A percentile compares a stretch with the other conserved stretches of the same genome.
Evolutionary conservation across 441 rosid genomes (phyloP).

Genomic region (Erodium chrysanthum): DNA sequence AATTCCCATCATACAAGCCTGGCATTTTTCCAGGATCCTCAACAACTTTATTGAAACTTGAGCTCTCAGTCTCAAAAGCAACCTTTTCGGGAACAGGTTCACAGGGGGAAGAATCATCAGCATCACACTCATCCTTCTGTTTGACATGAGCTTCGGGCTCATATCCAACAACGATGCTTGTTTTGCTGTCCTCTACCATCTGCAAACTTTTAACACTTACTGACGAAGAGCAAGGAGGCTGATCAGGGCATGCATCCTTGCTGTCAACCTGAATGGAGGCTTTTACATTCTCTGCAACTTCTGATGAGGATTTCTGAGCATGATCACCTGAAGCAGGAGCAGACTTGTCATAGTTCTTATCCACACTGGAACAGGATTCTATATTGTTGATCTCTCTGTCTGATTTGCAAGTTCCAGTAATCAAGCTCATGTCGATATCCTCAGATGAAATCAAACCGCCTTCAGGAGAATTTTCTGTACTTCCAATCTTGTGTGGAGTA

Average conservation of each 20-base stretch:
- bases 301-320: slow-evolving; percentile 8
- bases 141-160: slow-evolving; percentile 7
- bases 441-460: slow-evolving; percentile 21
- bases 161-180: not conserved
- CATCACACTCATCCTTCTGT: not conserved
- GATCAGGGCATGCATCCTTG: not conserved
- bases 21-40: slow-evolving; percentile 13
- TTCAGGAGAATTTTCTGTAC: not conserved
- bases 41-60: not conserved
- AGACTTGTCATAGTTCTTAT: not conserved
- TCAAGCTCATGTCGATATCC: slow-evolving; percentile 13
- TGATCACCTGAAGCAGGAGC: slow-evolving; percentile 10
- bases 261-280: slow-evolving; percentile 1
- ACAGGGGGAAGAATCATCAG: slow-evolving; percentile 14
- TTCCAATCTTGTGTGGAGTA: slow-evolving; percentile 7
- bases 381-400: slow-evolving; percentile 15
- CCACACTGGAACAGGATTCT: slow-evolving; percentile 19
- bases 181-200: slow-evolving; percentile 3
- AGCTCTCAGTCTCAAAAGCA: slow-evolving; percentile 13
- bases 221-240: slow-evolving; percentile 1
- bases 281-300: slow-evolving; percentile 7
- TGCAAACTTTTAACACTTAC: slow-evolving; percentile 2
- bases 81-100: slow-evolving; percentile 12
- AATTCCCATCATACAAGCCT: slow-evolving; percentile 5
- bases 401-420: slow-evolving; percentile 11